Conservation (phyloP, 1,139 yeast species). For the Suhomyces bolitotheri region DNA sequence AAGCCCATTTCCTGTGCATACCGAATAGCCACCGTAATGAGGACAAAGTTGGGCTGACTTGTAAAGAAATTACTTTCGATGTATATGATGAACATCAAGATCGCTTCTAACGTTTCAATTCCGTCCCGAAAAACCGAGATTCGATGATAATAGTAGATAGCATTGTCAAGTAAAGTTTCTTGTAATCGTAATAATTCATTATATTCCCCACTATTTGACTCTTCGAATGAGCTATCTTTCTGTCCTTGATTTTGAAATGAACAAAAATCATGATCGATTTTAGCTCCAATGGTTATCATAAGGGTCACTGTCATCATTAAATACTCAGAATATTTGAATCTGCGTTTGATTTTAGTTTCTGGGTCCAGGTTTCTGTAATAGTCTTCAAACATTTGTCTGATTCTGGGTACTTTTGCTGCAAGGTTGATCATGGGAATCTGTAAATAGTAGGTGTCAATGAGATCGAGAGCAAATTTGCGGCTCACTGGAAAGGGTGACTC, state of each 20-base stretch:
- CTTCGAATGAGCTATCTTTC: not conserved
- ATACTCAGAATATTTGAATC: conserved; percentile 30
- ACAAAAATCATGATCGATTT: conserved; percentile 16
- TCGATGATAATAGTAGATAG: conserved; percentile 50
- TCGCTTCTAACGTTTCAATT: conserved; percentile 49
- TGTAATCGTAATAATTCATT: conserved; percentile 20
- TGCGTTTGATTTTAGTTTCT: conserved; percentile 9
- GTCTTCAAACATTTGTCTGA: conserved; percentile 16
- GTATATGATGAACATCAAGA: conserved; percentile 45
- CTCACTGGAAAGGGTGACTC: conserved; percentile 33
- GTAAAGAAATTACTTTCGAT: conserved; percentile 45
- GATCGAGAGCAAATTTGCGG: conserved; percentile 21
- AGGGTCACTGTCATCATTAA: conserved; percentile 36
- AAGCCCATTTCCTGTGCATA: conserved; percentile 67
- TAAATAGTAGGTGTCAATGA: conserved; percentile 24
- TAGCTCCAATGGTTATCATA: conserved; percentile 27
- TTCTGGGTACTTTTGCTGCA: conserved; percentile 12
- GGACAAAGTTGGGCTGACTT: conserved; percentile 44
- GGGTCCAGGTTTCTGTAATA: conserved; percentile 18
- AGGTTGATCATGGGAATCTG: conserved; percentile 14
- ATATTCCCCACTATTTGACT: not conserved
- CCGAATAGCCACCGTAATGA: conserved; percentile 55
- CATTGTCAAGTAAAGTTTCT: conserved; percentile 31
- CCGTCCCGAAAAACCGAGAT: conserved; percentile 53
- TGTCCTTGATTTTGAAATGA: conserved; percentile 1